phyloP scores from a whole-genome alignment of 2,329 filamentous ascomycete species.

The Davidsoniella australis region DNA sequence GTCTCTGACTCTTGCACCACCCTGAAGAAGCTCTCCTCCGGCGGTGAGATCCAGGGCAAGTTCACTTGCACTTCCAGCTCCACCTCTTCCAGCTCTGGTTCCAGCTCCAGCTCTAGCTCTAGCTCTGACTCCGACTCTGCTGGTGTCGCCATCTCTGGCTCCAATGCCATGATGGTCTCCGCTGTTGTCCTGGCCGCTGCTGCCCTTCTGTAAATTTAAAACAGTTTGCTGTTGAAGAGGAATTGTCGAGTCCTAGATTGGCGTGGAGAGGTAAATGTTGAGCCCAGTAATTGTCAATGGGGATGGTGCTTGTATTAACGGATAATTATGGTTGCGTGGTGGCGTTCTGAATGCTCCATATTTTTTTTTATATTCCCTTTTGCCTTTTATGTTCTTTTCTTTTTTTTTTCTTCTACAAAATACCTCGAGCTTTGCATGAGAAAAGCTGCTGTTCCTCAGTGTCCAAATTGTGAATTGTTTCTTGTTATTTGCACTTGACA shows the following conservation, averaged over 20 bases:
- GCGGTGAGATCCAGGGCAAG: constrained; percentile 29
- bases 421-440: constrained; percentile 4
- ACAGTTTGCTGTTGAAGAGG: not conserved
- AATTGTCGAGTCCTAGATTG: not conserved
- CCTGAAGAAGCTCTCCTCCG: constrained; percentile 30
- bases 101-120: constrained; percentile 18
- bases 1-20: constrained; percentile 36
- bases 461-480: no score
- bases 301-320: constrained; percentile 2
- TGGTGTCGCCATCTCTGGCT: constrained; percentile 24
- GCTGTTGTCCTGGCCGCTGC: constrained; percentile 30
- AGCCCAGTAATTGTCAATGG: not conserved
- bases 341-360: constrained; percentile 9
- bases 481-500: no score
- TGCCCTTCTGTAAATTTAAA: constrained; percentile 32
- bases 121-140: constrained; percentile 20
- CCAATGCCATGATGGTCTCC: constrained; percentile 31
- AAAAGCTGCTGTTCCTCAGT: no score
- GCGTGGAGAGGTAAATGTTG: not conserved
- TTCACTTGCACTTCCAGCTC: constrained; percentile 31
- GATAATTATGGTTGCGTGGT: constrained; percentile 9
- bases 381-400: constrained; percentile 4
- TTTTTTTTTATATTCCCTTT: constrained; percentile 8
- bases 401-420: constrained; percentile 7
- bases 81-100: constrained; percentile 20